A percentile compares a stretch with the other conserved stretches of the same genome.
Evolutionary conservation across 164 flowering plant genomes (phyloP).

Genomic region (Magnolia kwangsiensis): DNA sequence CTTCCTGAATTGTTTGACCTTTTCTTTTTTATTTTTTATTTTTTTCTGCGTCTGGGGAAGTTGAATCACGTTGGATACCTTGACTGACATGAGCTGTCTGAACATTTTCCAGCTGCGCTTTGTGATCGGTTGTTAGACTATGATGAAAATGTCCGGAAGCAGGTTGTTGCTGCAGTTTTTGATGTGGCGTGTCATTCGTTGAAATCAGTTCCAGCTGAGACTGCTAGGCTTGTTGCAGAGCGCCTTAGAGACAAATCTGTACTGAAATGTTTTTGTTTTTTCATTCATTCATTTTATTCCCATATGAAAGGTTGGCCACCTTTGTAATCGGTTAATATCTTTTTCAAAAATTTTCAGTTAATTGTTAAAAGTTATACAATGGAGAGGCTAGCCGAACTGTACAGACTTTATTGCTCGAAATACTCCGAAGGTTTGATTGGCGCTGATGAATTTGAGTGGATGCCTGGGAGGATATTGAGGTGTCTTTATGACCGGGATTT

Average conservation of each 20-base stretch:
- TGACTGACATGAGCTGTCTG: constrained; percentile 5
- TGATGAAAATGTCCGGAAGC: constrained; percentile 90
- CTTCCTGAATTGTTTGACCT: constrained; percentile 4
- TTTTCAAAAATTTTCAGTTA: constrained; percentile 41
- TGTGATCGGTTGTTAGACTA: constrained; percentile 88
- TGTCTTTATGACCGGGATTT: constrained; percentile 94
- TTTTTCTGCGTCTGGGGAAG: neutral
- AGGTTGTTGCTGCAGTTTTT: constrained; percentile 82
- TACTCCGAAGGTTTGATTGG: constrained; percentile 36
- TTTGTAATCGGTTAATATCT: constrained; percentile 5
- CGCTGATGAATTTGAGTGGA: constrained; percentile 70
- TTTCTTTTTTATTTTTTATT: too few species aligned
- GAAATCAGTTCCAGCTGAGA: constrained; percentile 62
- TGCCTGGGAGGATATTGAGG: constrained; percentile 89
- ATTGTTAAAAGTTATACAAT: constrained; percentile 80
- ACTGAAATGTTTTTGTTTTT: constrained; percentile 13
- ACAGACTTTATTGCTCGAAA: constrained; percentile 46
- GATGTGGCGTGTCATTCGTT: constrained; percentile 60
- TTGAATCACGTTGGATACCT: neutral
- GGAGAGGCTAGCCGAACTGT: constrained; percentile 90
- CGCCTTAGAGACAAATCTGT: constrained; percentile 98
- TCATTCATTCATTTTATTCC: neutral
- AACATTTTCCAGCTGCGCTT: constrained; percentile 65
- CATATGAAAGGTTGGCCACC: neutral
- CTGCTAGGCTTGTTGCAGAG: constrained; percentile 72